phyloP scores from a whole-genome alignment of 2,329 filamentous ascomycete genomes.

The Penicillium sp. region DNA sequence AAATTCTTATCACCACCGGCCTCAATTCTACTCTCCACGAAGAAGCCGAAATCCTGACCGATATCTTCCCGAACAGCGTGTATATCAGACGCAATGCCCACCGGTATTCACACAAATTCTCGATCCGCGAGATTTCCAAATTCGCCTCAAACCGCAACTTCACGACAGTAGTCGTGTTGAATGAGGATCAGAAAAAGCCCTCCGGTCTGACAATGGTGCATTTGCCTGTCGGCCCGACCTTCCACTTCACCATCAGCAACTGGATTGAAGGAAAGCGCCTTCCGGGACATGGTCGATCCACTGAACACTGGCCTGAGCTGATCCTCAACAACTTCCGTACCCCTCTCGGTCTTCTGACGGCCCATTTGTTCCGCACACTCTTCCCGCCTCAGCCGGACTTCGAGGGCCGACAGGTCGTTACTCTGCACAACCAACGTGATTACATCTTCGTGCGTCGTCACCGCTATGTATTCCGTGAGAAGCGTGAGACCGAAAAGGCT shows the following conservation, averaged over 20 bases:
- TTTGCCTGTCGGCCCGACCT: slow-evolving; percentile 80
- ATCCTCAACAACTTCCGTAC: slow-evolving; percentile 94
- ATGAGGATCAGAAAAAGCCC: slow-evolving; percentile 84
- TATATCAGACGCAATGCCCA: slow-evolving; percentile 87
- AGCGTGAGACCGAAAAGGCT: slow-evolving; percentile 80
- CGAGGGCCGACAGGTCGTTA: slow-evolving; percentile 83
- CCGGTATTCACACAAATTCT: slow-evolving; percentile 85
- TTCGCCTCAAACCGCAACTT: slow-evolving; percentile 81
- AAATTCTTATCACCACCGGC: slow-evolving; percentile 88
- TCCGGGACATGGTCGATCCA: slow-evolving; percentile 85
- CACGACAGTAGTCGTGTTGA: slow-evolving; percentile 78
- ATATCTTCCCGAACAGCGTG: slow-evolving; percentile 73
- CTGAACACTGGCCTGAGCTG: slow-evolving; percentile 85
- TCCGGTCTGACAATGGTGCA: slow-evolving; percentile 81
- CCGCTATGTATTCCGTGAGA: slow-evolving; percentile 89
- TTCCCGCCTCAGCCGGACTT: slow-evolving; percentile 82
- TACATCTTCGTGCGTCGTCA: slow-evolving; percentile 92
- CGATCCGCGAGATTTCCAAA: slow-evolving; percentile 80
- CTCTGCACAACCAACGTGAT: slow-evolving; percentile 90
- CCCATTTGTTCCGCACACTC: slow-evolving; percentile 75
- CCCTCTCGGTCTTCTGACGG: slow-evolving; percentile 81
- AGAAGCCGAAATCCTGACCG: slow-evolving; percentile 74
- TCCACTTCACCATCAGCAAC: slow-evolving; percentile 87
- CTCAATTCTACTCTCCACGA: slow-evolving; percentile 85
- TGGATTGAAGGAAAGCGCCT: slow-evolving; percentile 87